Conservation (phyloP, 1,139 yeast genomes). For the Lizanozyma gosingica region DNA sequence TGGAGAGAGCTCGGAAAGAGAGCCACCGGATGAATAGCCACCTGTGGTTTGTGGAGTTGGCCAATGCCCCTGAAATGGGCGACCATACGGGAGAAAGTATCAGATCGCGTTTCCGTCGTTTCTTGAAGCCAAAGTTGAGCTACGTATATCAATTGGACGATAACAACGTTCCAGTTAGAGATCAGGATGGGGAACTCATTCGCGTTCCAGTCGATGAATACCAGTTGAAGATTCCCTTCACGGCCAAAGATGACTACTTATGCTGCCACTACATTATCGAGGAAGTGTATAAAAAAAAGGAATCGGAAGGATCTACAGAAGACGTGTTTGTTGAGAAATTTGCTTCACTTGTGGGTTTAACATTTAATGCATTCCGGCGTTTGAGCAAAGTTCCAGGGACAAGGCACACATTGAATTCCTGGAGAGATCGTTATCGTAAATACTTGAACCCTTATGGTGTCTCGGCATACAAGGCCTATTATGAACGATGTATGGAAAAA, state of each 20-base stretch:
- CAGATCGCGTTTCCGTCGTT: conserved; percentile 16
- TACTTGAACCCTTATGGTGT: conserved; percentile 14
- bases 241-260: conserved; percentile 16
- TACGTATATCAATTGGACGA: conserved; percentile 17
- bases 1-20: conserved; percentile 16
- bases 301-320: background rate
- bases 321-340: background rate
- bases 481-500: conserved; percentile 7
- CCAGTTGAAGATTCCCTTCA: conserved; percentile 11
- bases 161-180: conserved; percentile 12
- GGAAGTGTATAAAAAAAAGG: background rate
- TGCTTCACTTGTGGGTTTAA: background rate
- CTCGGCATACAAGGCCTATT: conserved; percentile 13
- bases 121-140: conserved; percentile 13
- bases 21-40: conserved; percentile 17
- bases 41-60: conserved; percentile 16
- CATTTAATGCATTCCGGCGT: background rate
- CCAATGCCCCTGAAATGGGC: conserved; percentile 11
- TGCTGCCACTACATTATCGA: conserved; percentile 10
- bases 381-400: background rate
- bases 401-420: conserved; percentile 11
- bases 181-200: conserved; percentile 11
- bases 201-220: conserved; percentile 5
- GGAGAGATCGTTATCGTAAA: conserved; percentile 21
- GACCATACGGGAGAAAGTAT: conserved; percentile 21